Percentiles rank a stretch among this genome's conserved stretches.
These are phyloP conservation scores for Colletotrichum gigasporum DNA, from an alignment of 2,329 filamentous ascomycete species.

Conservation along the genomic window DNA sequence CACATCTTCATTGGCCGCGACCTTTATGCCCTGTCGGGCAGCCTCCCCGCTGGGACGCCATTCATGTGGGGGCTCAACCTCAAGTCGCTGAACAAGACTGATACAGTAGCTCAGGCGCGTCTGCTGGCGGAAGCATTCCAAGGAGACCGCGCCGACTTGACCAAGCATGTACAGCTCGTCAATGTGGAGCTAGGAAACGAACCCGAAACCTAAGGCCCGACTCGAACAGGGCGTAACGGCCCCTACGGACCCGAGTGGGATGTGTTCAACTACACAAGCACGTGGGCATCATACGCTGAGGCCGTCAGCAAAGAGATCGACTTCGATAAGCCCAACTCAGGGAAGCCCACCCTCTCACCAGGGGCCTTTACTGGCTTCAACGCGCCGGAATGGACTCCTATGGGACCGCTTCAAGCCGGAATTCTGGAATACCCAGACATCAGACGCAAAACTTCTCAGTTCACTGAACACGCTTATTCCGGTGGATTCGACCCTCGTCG, in stretches of 20 bases:
- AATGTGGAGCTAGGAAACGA: neutral
- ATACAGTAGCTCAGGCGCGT: neutral
- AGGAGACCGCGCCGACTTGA: neutral
- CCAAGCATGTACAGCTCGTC: neutral
- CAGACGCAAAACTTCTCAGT: neutral
- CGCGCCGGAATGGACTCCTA: neutral
- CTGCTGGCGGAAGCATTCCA: neutral
- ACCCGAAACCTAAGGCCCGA: conserved; percentile 1
- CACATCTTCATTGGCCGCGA: neutral
- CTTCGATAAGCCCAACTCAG: neutral
- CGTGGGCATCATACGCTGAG: neutral
- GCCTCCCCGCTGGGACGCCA: neutral
- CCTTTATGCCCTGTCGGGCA: conserved; percentile 1
- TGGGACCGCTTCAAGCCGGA: neutral
- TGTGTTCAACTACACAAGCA: neutral
- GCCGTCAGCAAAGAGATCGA: neutral
- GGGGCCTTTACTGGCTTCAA: neutral
- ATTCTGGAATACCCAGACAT: neutral
- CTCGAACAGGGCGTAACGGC: neutral
- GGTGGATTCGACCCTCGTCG: neutral
- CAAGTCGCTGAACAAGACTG: neutral
- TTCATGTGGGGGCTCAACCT: conserved; percentile 8
- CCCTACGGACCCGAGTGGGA: neutral
- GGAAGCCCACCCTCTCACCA: neutral
- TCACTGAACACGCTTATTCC: neutral